Conservation (phyloP, 306 rosid genomes). For the Oxytropis ochrocephala region DNA sequence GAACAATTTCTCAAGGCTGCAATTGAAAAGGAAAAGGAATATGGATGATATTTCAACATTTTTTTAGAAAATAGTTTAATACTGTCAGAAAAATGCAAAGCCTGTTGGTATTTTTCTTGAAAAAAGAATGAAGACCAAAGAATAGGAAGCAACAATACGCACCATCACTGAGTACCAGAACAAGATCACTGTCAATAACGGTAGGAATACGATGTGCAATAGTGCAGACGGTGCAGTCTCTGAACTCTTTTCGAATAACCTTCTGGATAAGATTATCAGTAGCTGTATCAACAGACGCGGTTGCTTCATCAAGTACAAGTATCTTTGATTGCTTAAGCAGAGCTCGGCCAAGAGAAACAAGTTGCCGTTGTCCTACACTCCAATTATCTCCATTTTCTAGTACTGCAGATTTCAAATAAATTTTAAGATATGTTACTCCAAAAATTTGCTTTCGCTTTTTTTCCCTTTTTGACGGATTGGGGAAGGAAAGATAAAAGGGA, state of each 20-base stretch:
- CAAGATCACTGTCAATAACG: conserved; percentile 84
- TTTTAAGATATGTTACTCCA: conserved; percentile 1
- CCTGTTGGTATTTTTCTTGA: no score
- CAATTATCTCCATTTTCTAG: conserved; percentile 99
- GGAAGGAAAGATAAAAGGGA: neutral
- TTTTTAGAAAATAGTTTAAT: no score
- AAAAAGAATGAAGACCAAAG: neutral
- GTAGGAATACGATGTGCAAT: conserved; percentile 95
- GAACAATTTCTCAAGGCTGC: no score
- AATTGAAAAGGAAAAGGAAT: no score
- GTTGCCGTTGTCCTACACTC: conserved; percentile 99
- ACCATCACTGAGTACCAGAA: conserved; percentile 91
- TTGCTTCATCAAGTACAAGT: conserved; percentile 94
- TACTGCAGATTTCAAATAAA: conserved; percentile 44
- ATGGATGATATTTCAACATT: no score
- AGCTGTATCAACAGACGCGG: conserved; percentile 90
- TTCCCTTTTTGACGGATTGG: neutral
- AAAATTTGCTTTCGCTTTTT: neutral
- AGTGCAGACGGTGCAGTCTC: conserved; percentile 80
- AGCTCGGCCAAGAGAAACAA: conserved; percentile 87
- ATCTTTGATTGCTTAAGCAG: conserved; percentile 84
- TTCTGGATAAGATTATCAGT: conserved; percentile 91
- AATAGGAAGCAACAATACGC: conserved; percentile 18
- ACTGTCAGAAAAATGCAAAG: no score
- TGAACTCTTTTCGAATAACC: conserved; percentile 74